phyloP scores from a whole-genome alignment of 495 filamentous ascomycete species.

The Lasiosphaeris hirsuta region DNA sequence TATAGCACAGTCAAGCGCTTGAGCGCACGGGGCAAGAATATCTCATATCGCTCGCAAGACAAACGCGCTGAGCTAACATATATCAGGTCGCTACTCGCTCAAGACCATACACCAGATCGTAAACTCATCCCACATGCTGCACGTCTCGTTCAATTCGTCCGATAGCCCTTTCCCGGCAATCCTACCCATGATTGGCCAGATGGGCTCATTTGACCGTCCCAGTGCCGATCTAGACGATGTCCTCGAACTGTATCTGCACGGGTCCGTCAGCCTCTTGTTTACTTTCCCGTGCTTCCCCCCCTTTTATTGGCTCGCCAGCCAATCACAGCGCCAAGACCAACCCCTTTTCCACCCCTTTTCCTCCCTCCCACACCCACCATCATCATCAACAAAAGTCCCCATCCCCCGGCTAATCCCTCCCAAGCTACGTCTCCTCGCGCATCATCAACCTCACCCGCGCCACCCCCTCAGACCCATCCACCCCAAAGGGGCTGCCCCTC shows the following conservation, averaged over 20 bases:
- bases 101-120: constrained; percentile 76
- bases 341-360: neutral
- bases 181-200: constrained; percentile 85
- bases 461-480: constrained; percentile 28
- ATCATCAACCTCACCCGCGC: constrained; percentile 66
- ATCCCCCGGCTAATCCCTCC: neutral
- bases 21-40: constrained; percentile 57
- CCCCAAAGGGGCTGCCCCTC: constrained; percentile 53
- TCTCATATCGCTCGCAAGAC: neutral
- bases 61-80: constrained; percentile 1
- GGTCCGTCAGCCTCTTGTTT: constrained; percentile 26
- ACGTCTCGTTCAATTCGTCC: constrained; percentile 73
- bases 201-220: constrained; percentile 66
- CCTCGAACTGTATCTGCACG: constrained; percentile 82
- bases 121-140: constrained; percentile 70
- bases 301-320: no score
- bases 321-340: no score
- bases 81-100: constrained; percentile 67
- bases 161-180: constrained; percentile 69
- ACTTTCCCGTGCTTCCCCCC: no score
- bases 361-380: neutral
- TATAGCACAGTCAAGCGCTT: constrained; percentile 72
- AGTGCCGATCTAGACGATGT: constrained; percentile 61
- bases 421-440: constrained; percentile 68
- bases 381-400: neutral